Evolutionary conservation across 1,284 basidiomycete genomes (phyloP), one percentile per base, ranked within the genome.

Genomic region (Melampsora abietis-canadensis): DNA sequence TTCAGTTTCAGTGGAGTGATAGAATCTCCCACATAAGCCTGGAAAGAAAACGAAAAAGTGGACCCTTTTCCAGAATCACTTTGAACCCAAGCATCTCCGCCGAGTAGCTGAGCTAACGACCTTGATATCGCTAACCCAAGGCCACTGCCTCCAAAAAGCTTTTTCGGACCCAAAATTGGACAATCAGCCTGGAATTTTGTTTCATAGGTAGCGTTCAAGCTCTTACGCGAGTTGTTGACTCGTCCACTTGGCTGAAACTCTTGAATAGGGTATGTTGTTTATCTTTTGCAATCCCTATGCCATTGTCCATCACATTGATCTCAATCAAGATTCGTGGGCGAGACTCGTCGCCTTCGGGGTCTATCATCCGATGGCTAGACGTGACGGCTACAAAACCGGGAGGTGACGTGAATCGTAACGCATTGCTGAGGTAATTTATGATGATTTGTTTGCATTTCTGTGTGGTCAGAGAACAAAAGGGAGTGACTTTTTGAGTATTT

Each of bases 121-220:
- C 79, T 78, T 0, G 81, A 81, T 70, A 83, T 83, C 75, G 80
- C 79, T 19, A 83, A 76, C 4, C 82, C 82, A 8, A 82, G 77
- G n/a, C 77, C 78, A 59, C 66, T 78, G 7, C 81, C 80, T 12
- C 82, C 82, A 69, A 79, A 82, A 21, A 54, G 51, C 27, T 40
- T 6, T 40, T 40, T 12, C 10, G 8, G 3, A 34, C 8, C 37
- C 6, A 40, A 40, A 12, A 40, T 4, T 10, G 12, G 1, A 40
- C 6, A 40, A 10, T 40, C 37, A 40, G 37, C 5, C 37, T 40
- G 37, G 12, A 7, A 40, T 10, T 40, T 40, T 40, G 10, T 40
- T 40, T 10, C 12, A 40, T 40, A 40, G 12, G 12, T 1, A 40
- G 4, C 4, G 4, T 40, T 40, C 37, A 8, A 40, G 27, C 78